A percentile compares a stretch with the other conserved stretches of the same genome.
Conservation (phyloP, 306 rosid species). For the Abrus pulchellus region DNA sequence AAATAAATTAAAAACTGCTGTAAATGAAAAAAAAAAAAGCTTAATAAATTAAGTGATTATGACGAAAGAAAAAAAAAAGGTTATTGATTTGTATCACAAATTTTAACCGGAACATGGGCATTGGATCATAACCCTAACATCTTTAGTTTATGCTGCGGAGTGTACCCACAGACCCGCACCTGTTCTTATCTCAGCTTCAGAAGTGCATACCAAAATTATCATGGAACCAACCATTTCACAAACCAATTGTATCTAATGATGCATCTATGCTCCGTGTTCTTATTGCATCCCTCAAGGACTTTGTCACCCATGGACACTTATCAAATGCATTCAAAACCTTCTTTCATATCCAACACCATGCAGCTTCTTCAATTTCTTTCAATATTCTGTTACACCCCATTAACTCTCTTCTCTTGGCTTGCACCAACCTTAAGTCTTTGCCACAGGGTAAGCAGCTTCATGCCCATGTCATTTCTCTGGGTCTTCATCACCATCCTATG, state of each 20-base stretch:
- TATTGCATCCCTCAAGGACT: slow-evolving; percentile 62
- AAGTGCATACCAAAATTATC: slow-evolving; percentile 59
- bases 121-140: neutral
- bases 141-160: slow-evolving; percentile 54
- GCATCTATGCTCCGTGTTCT: slow-evolving; percentile 71
- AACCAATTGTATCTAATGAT: slow-evolving; percentile 35
- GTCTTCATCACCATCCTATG: slow-evolving; percentile 62
- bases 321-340: slow-evolving; percentile 70
- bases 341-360: slow-evolving; percentile 56
- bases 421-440: slow-evolving; percentile 57
- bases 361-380: slow-evolving; percentile 52
- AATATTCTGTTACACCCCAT: slow-evolving; percentile 60
- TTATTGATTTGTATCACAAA: too few relatives aligned
- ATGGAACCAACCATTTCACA: slow-evolving; percentile 61
- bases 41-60: too few relatives aligned
- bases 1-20: too few relatives aligned
- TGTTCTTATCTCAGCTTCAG: slow-evolving; percentile 53
- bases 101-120: too few relatives aligned
- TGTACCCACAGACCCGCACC: neutral
- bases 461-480: slow-evolving; percentile 62
- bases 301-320: slow-evolving; percentile 56
- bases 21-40: too few relatives aligned
- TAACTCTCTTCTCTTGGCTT: slow-evolving; percentile 66
- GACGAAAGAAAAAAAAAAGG: too few relatives aligned
- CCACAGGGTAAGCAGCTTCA: slow-evolving; percentile 81